Evolutionary conservation across 73 alveolate genomes (phyloP).

Genomic region (Paramecium caudatum): DNA sequence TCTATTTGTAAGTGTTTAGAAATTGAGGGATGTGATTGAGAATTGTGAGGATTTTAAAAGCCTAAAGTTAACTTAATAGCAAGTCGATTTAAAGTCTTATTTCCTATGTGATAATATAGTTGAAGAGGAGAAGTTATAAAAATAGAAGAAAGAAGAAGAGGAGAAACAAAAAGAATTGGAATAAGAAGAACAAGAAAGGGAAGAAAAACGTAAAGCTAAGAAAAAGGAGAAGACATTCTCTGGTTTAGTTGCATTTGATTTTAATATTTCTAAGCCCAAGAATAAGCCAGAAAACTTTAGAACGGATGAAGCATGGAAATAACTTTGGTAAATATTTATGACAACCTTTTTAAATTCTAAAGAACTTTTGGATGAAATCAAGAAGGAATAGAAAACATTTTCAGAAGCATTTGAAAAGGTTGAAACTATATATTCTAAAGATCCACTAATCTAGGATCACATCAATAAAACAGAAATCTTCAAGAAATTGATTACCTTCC

Average conservation of each 20-base stretch:
- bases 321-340: slow-evolving; percentile 69
- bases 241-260: neutral
- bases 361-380: slow-evolving; percentile 52
- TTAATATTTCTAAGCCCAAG: neutral
- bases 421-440: slow-evolving; percentile 65
- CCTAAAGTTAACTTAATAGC: neutral
- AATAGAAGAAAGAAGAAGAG: slow-evolving; percentile 36
- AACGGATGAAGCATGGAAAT: slow-evolving; percentile 63
- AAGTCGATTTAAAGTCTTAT: neutral
- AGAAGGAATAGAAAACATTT: slow-evolving; percentile 66
- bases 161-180: slow-evolving; percentile 6
- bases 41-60: neutral
- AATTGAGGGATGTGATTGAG: slow-evolving; percentile 36
- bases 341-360: slow-evolving; percentile 63
- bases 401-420: slow-evolving; percentile 73
- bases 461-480: slow-evolving; percentile 73
- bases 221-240: neutral
- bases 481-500: slow-evolving; percentile 60
- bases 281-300: slow-evolving; percentile 22
- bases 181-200: neutral
- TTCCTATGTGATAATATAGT: slow-evolving; percentile 42
- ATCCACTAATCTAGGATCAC: slow-evolving; percentile 64
- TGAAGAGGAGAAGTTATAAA: slow-evolving; percentile 25
- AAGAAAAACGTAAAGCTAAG: neutral
- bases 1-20: neutral